phyloP scores from a whole-genome alignment of 805 yeast genomes.

The Saccharomycopsis synnaedendra region DNA sequence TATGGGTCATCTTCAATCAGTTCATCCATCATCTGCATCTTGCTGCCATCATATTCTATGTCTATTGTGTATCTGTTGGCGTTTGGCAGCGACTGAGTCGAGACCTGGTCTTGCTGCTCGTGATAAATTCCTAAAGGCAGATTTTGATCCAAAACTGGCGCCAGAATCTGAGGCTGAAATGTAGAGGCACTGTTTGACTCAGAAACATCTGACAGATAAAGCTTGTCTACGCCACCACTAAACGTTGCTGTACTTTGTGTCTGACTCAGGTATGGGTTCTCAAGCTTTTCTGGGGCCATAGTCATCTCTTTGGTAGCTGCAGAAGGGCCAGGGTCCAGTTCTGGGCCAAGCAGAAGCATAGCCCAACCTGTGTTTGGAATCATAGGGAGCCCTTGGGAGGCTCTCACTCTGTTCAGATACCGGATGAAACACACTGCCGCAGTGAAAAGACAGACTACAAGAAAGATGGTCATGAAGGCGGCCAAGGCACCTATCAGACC shows the following conservation, averaged over 20 bases:
- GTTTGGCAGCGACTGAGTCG: constrained; percentile 1
- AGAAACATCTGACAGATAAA: too few relatives aligned
- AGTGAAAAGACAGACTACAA: neutral
- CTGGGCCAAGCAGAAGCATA: constrained; percentile 12
- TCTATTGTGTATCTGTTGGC: constrained; percentile 13
- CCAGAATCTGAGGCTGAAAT: too few relatives aligned
- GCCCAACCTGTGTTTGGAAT: constrained; percentile 8
- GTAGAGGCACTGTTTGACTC: too few relatives aligned
- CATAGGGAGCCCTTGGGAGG: constrained; percentile 1
- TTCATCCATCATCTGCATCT: neutral
- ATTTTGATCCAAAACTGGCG: too few relatives aligned
- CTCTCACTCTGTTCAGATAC: constrained; percentile 5
- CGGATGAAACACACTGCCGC: neutral
- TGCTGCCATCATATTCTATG: constrained; percentile 1
- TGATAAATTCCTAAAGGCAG: too few relatives aligned
- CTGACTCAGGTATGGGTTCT: too few relatives aligned
- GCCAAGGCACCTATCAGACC: constrained; percentile 3
- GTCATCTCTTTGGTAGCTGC: too few relatives aligned
- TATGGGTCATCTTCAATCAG: too few relatives aligned
- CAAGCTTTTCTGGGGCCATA: too few relatives aligned
- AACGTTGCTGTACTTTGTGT: too few relatives aligned
- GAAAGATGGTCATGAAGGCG: constrained; percentile 2
- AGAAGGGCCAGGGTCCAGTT: neutral
- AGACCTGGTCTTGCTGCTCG: neutral
- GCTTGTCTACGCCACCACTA: too few relatives aligned